Evolutionary conservation across 495 filamentous ascomycete genomes (phyloP).

Genomic region (Aspergillus ellipticus): DNA sequence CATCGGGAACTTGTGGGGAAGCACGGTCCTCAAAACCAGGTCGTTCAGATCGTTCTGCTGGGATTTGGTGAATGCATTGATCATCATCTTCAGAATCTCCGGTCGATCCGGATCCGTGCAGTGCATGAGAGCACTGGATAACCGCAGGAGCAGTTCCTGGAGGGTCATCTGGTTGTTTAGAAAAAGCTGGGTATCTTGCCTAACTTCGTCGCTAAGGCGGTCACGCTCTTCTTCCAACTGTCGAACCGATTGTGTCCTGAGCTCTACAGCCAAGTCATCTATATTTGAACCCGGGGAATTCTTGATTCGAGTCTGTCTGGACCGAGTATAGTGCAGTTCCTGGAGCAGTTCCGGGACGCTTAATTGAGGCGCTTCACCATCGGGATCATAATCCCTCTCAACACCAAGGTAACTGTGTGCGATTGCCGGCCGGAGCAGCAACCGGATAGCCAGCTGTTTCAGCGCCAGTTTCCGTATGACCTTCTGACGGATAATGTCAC

Average conservation of each 20-base stretch:
- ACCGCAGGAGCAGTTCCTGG: slow-evolving; percentile 33
- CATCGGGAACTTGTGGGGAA: slow-evolving; percentile 38
- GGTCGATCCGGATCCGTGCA: slow-evolving; percentile 38
- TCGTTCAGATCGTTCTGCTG: slow-evolving; percentile 43
- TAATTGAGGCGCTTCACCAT: slow-evolving; percentile 25
- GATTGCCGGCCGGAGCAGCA: slow-evolving; percentile 38
- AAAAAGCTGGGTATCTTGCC: slow-evolving; percentile 29
- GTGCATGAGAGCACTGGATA: slow-evolving; percentile 34
- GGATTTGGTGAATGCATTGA: slow-evolving; percentile 36
- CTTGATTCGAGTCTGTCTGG: slow-evolving; percentile 29
- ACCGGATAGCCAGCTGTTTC: slow-evolving; percentile 41
- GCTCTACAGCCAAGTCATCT: slow-evolving; percentile 27
- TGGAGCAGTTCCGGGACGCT: slow-evolving; percentile 30
- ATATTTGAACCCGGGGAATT: slow-evolving; percentile 16
- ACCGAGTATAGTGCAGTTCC: slow-evolving; percentile 31
- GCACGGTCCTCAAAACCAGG: slow-evolving; percentile 33
- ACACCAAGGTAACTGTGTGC: slow-evolving; percentile 40
- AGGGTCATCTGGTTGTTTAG: slow-evolving; percentile 31
- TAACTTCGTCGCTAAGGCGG: slow-evolving; percentile 29
- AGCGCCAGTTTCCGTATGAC: slow-evolving; percentile 40
- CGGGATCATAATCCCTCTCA: slow-evolving; percentile 30
- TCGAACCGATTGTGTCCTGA: slow-evolving; percentile 11
- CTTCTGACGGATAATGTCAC: slow-evolving; percentile 33
- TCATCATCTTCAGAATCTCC: slow-evolving; percentile 28
- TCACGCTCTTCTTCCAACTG: slow-evolving; percentile 13